These are phyloP conservation scores for Termitomyces sp. DNA, from an alignment of 768 basidiomycete genomes.

Conservation along the genomic window DNA sequence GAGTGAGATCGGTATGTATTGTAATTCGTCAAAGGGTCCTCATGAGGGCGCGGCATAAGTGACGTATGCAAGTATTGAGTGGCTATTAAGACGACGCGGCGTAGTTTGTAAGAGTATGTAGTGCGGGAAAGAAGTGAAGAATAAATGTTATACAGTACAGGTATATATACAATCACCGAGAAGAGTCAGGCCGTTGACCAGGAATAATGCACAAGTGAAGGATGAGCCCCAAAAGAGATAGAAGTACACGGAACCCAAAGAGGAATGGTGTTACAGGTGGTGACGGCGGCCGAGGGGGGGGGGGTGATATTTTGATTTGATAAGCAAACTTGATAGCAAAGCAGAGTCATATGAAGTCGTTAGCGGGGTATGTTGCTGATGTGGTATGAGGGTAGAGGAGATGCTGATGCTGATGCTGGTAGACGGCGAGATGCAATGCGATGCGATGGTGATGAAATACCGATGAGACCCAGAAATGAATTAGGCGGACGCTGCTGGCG, in stretches of 20 bases:
- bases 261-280: slow-evolving; percentile 3
- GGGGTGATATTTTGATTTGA: slow-evolving; percentile 8
- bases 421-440: slow-evolving; percentile 9
- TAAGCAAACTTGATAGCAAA: slow-evolving; percentile 8
- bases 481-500: neutral
- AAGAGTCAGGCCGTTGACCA: slow-evolving; percentile 1
- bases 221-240: neutral
- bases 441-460: slow-evolving; percentile 7
- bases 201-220: neutral
- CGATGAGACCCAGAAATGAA: slow-evolving; percentile 3
- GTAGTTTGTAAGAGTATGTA: slow-evolving; percentile 2
- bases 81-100: slow-evolving; percentile 9
- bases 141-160: slow-evolving; percentile 9
- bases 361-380: slow-evolving; percentile 7
- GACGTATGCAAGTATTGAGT: neutral
- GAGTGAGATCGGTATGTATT: neutral
- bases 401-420: neutral
- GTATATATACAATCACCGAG: slow-evolving; percentile 12
- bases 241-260: slow-evolving; percentile 5
- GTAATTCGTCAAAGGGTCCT: neutral
- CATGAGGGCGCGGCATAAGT: neutral
- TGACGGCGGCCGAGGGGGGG: slow-evolving; percentile 2
- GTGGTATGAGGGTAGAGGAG: slow-evolving; percentile 8
- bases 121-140: neutral
- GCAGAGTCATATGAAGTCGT: slow-evolving; percentile 5